Evolutionary conservation across 2,329 filamentous ascomycete genomes (phyloP).

Genomic region (Penicillium sclerotigenum): DNA sequence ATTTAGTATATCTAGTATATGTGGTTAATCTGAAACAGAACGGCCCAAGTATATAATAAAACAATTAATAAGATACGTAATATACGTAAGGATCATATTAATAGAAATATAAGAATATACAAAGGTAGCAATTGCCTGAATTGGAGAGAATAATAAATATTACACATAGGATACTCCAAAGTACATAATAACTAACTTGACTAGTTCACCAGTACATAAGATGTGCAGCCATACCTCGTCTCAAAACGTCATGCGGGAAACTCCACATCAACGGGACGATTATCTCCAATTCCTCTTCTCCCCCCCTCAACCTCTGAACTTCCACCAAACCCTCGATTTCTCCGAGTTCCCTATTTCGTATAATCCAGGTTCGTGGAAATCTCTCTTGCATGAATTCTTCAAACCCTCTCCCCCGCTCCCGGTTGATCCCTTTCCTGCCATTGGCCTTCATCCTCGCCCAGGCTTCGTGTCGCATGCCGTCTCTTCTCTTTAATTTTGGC

Average conservation of each 20-base stretch:
- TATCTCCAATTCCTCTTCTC: slow-evolving; percentile 1
- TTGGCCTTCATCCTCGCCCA: slow-evolving; percentile 5
- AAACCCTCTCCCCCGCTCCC: slow-evolving; percentile 9
- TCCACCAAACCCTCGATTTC: not conserved
- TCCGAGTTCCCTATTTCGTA: not conserved
- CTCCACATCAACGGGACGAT: not conserved
- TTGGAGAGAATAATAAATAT: not conserved
- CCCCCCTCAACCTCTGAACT: not conserved
- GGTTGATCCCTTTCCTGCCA: slow-evolving; percentile 15
- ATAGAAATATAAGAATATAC: not conserved
- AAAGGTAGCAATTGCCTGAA: not conserved
- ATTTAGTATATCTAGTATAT: too few relatives aligned
- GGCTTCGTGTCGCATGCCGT: slow-evolving; percentile 14
- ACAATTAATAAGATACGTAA: not conserved
- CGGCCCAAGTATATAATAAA: not conserved
- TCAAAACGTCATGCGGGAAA: slow-evolving; percentile 3
- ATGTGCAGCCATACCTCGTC: not conserved
- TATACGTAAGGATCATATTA: not conserved
- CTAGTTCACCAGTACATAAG: too few relatives aligned
- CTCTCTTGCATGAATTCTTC: slow-evolving; percentile 12
- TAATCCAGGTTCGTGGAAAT: slow-evolving; percentile 16
- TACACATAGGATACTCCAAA: not conserved
- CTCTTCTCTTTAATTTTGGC: slow-evolving; percentile 4
- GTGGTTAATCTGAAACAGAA: not conserved
- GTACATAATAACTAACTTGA: not conserved